Percentiles rank a stretch among this genome's conserved stretches.
These are phyloP conservation scores for Cytospora paraplurivora DNA, from an alignment of 2,329 filamentous ascomycete genomes.

Conservation along the genomic window DNA sequence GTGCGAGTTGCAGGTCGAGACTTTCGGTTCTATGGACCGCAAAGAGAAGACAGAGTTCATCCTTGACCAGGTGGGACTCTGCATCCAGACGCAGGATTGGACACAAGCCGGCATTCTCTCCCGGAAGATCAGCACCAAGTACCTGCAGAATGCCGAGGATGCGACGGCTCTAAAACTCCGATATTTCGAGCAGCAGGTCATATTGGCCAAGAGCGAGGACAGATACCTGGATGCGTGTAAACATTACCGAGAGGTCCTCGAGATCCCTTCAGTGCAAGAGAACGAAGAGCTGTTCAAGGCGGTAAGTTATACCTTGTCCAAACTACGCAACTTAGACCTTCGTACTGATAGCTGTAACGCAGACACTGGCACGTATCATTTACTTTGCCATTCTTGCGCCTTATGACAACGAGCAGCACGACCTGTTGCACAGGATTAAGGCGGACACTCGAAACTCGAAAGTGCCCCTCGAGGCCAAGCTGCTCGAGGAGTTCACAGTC, in stretches of 20 bases:
- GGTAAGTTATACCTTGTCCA: constrained; percentile 12
- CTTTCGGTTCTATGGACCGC: constrained; percentile 96
- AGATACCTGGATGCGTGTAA: constrained; percentile 99
- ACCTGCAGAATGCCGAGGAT: constrained; percentile 86
- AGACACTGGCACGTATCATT: constrained; percentile 92
- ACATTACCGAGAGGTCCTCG: constrained; percentile 93
- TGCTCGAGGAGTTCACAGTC: constrained; percentile 92
- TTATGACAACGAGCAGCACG: constrained; percentile 98
- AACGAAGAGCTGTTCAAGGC: constrained; percentile 58
- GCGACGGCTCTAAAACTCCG: constrained; percentile 92
- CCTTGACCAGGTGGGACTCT: constrained; percentile 88
- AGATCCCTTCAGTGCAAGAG: constrained; percentile 93
- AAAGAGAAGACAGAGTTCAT: constrained; percentile 99
- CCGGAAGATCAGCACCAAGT: constrained; percentile 95
- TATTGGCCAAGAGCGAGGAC: constrained; percentile 91
- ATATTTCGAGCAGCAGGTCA: constrained; percentile 98
- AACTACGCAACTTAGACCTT: too few relatives aligned
- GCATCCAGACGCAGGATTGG: constrained; percentile 95
- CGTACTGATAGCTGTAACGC: constrained; percentile 7
- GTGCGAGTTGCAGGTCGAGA: constrained; percentile 97
- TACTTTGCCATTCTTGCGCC: constrained; percentile 97
- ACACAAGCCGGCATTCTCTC: constrained; percentile 91
- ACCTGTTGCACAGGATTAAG: constrained; percentile 91
- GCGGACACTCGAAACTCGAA: constrained; percentile 79
- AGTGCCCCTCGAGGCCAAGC: constrained; percentile 77